Conservation (phyloP, 208 protist genomes). For the Tritrichomonas foetus region DNA sequence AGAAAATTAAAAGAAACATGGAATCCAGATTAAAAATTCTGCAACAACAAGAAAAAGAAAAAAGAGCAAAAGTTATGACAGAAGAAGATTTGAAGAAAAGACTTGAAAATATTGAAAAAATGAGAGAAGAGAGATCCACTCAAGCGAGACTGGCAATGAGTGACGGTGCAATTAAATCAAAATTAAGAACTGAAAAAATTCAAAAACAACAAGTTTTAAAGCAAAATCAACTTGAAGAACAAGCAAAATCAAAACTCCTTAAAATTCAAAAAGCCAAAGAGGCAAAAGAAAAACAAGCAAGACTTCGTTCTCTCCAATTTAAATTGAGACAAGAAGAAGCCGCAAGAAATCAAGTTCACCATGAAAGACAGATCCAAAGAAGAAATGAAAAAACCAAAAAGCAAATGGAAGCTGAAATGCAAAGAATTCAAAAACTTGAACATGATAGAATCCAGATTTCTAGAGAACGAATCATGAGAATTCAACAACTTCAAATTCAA, state of each 20-base stretch:
- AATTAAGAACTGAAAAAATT: not conserved
- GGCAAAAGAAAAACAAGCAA: not conserved
- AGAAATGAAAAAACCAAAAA: not conserved
- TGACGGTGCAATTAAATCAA: not conserved
- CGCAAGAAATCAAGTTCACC: not conserved
- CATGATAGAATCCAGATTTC: not conserved
- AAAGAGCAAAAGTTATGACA: not conserved
- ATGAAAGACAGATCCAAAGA: not conserved
- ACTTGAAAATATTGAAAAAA: not conserved
- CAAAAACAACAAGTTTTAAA: not conserved
- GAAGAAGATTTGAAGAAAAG: not conserved
- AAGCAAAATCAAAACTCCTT: not conserved
- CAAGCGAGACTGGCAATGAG: not conserved
- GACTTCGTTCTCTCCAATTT: not conserved
- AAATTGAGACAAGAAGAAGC: not conserved
- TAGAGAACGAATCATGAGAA: not conserved
- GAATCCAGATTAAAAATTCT: not conserved
- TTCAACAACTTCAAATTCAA: not conserved
- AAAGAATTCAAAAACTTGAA: not conserved
- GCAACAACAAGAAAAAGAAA: not conserved
- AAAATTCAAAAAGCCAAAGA: not conserved
- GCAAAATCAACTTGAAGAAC: not conserved
- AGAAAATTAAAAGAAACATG: not conserved
- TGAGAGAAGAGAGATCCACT: not conserved
- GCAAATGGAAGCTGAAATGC: not conserved